phyloP scores from a whole-genome alignment of 371 early-diverging fungal species.

The Mortierella sp. region DNA sequence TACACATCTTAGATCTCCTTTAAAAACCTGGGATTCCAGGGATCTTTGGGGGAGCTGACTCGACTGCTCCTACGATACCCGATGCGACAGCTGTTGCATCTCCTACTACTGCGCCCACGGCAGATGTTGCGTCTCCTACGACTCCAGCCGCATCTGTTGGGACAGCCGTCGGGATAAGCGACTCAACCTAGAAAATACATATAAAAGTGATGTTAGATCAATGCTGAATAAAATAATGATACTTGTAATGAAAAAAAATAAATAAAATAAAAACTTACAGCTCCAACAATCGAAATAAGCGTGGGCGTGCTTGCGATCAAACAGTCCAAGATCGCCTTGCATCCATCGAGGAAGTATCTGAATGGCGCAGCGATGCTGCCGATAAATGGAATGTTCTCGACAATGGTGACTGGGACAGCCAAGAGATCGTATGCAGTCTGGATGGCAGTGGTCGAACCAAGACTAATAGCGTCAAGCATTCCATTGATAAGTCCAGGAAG shows the following conservation, averaged over 20 bases:
- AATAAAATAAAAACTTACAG: neutral
- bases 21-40: too few relatives aligned
- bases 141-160: neutral
- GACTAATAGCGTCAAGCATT: neutral
- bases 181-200: neutral
- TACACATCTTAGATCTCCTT: neutral
- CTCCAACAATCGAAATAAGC: neutral
- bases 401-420: neutral
- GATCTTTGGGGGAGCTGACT: neutral
- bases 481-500: neutral
- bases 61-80: neutral
- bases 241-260: neutral
- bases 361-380: conserved; percentile 1
- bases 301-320: neutral
- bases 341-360: conserved; percentile 11
- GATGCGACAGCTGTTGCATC: neutral
- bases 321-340: conserved; percentile 9
- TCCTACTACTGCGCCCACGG: too few relatives aligned
- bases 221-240: too few relatives aligned
- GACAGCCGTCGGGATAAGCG: neutral
- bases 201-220: neutral
- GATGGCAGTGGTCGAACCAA: neutral
- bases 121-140: too few relatives aligned
- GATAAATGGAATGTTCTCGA: neutral
- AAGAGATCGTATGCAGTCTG: conserved; percentile 6